These are phyloP conservation scores for Coemansia javaensis DNA, from an alignment of 192 early-diverging fungal species.

Conservation along the genomic window DNA sequence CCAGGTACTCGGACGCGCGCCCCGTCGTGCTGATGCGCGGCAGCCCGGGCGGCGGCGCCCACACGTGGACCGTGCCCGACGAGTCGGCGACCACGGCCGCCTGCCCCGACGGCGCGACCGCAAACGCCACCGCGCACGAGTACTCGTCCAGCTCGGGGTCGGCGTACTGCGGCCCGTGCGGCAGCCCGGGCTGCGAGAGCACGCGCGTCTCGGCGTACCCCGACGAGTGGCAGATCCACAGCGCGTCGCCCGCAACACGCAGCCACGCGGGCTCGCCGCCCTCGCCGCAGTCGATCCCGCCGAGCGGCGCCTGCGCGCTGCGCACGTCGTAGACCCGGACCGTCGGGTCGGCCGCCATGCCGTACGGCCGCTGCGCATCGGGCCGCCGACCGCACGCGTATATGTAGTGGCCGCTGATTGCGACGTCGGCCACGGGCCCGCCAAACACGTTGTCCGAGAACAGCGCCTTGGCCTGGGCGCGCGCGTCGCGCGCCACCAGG, in stretches of 20 bases:
- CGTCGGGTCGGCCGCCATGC: slow-evolving; percentile 2
- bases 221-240: slow-evolving; percentile 29
- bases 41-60: slow-evolving; percentile 63
- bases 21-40: slow-evolving; percentile 56
- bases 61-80: slow-evolving; percentile 71
- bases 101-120: slow-evolving; percentile 74
- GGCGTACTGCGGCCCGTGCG: not conserved
- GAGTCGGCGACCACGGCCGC: slow-evolving; percentile 74
- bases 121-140: slow-evolving; percentile 66
- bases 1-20: not conserved
- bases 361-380: slow-evolving; percentile 3
- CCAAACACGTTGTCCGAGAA: slow-evolving; percentile 7
- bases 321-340: slow-evolving; percentile 33
- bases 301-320: slow-evolving; percentile 10
- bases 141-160: slow-evolving; percentile 50
- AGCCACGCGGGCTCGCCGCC: slow-evolving; percentile 45
- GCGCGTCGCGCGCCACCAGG: slow-evolving; percentile 27
- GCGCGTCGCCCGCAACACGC: slow-evolving; percentile 6
- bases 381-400: slow-evolving; percentile 13
- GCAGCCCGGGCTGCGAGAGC: not conserved
- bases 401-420: not conserved
- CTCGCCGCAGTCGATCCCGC: slow-evolving; percentile 8
- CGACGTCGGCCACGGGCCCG: slow-evolving; percentile 22
- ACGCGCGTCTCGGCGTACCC: slow-evolving; percentile 23
- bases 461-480: slow-evolving; percentile 7